Evolutionary conservation across 1,284 basidiomycete species (phyloP).

Genomic region (Omphalotus olearius): DNA sequence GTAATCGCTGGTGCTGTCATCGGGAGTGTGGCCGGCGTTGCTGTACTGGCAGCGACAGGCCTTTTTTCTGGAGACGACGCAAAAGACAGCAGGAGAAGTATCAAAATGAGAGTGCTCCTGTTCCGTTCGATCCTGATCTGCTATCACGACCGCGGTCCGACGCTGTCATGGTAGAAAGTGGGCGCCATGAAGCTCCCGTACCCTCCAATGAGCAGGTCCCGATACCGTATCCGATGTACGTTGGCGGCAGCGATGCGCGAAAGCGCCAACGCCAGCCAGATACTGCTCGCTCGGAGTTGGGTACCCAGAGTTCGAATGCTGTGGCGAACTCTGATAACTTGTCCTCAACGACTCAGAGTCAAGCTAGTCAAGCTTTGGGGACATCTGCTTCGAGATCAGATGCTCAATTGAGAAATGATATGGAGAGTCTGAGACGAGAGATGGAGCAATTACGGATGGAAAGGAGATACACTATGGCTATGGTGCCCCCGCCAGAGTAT

Average conservation of each 20-base stretch:
- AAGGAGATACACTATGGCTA: neutral
- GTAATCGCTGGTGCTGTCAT: conserved; percentile 12
- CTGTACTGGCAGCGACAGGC: neutral
- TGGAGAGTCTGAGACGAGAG: conserved; percentile 6
- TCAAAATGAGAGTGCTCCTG: neutral
- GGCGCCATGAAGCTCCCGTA: neutral
- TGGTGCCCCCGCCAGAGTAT: conserved; percentile 6
- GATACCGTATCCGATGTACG: neutral
- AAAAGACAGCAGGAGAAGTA: neutral
- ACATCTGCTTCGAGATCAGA: neutral
- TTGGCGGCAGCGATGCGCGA: neutral
- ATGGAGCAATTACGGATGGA: conserved; percentile 1
- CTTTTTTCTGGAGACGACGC: conserved; percentile 5
- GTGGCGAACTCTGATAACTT: neutral
- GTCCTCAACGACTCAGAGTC: conserved; percentile 1
- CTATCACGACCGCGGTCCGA: neutral
- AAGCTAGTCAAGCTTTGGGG: neutral
- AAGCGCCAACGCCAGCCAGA: neutral
- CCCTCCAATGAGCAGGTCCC: neutral
- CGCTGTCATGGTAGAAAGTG: neutral
- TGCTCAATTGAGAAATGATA: conserved; percentile 6
- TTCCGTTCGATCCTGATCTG: neutral
- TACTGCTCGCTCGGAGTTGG: neutral
- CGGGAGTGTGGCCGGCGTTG: conserved; percentile 4
- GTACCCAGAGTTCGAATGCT: neutral